Percentiles rank a stretch among this genome's conserved stretches.
Conservation (phyloP, 176 grass and related monocot species). For the Phoenix roebelenii region DNA sequence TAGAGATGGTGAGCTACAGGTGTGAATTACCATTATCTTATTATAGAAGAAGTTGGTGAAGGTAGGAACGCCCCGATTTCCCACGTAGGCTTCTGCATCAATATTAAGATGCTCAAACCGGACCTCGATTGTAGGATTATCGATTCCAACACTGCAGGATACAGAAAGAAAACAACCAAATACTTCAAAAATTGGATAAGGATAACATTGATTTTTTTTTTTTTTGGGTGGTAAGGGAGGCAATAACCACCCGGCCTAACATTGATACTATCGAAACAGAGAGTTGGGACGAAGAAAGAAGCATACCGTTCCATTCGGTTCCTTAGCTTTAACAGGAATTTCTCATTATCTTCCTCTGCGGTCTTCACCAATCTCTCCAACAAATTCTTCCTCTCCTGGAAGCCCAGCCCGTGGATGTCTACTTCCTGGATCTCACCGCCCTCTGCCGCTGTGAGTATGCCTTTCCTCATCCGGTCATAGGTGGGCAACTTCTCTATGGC, state of each 20-base stretch:
- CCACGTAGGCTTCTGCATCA: slow-evolving; percentile 48
- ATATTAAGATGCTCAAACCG: slow-evolving; percentile 48
- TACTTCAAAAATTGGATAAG: too few relatives aligned
- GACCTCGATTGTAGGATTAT: slow-evolving; percentile 60
- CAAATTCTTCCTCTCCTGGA: slow-evolving; percentile 41
- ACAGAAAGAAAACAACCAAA: background rate
- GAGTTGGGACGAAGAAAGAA: too few relatives aligned
- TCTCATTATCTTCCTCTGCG: slow-evolving; percentile 38
- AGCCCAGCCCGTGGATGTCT: slow-evolving; percentile 34
- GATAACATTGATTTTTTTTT: too few relatives aligned
- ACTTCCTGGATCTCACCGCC: slow-evolving; percentile 41
- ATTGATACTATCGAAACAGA: too few relatives aligned
- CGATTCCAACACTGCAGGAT: slow-evolving; percentile 44
- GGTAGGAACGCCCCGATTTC: slow-evolving; percentile 56
- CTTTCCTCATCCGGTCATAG: slow-evolving; percentile 38
- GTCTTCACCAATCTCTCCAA: slow-evolving; percentile 35
- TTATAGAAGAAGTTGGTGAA: slow-evolving; percentile 47
- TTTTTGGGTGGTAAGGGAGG: too few relatives aligned
- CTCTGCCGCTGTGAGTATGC: slow-evolving; percentile 52
- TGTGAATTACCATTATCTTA: slow-evolving; percentile 36
- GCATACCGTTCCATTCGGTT: slow-evolving; percentile 44
- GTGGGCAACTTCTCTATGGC: slow-evolving; percentile 62
- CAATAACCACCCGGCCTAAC: too few relatives aligned
- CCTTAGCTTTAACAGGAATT: slow-evolving; percentile 46
- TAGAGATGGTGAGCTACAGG: too few relatives aligned